Evolutionary conservation across 106 monocot species (phyloP).

Genomic region (Vanilla planifolia): DNA sequence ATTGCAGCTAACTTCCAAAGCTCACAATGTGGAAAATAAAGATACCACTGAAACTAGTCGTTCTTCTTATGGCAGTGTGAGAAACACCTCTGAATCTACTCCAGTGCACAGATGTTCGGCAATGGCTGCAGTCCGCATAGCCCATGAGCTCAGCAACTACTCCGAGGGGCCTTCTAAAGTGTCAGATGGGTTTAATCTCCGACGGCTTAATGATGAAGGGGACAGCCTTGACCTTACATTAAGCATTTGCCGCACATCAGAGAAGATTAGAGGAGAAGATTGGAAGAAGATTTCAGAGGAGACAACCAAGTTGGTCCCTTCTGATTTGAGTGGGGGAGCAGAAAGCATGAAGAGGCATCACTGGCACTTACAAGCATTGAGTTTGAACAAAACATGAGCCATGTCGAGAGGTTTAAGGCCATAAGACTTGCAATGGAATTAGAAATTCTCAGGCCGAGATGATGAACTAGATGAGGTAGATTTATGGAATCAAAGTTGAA

Average conservation of each 20-base stretch:
- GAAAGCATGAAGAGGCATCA: constrained; percentile 21
- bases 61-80: constrained; percentile 11
- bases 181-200: constrained; percentile 11
- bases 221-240: constrained; percentile 45
- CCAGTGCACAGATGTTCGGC: neutral
- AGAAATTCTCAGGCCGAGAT: neutral
- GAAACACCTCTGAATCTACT: neutral
- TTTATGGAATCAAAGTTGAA: no score
- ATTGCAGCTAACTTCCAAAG: neutral
- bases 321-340: constrained; percentile 6
- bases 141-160: neutral
- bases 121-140: constrained; percentile 4
- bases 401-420: neutral
- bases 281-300: constrained; percentile 10
- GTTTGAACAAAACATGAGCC: constrained; percentile 23
- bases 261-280: constrained; percentile 21
- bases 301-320: constrained; percentile 1
- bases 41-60: constrained; percentile 30
- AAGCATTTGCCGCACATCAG: constrained; percentile 30
- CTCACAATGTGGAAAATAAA: constrained; percentile 3
- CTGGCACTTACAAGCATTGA: constrained; percentile 26
- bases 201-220: constrained; percentile 13
- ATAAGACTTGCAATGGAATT: neutral
- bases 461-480: neutral
- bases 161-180: constrained; percentile 4